Evolutionary conservation across 805 yeast species (phyloP).

Genomic region (Schizosaccharomyces cryophilus): DNA sequence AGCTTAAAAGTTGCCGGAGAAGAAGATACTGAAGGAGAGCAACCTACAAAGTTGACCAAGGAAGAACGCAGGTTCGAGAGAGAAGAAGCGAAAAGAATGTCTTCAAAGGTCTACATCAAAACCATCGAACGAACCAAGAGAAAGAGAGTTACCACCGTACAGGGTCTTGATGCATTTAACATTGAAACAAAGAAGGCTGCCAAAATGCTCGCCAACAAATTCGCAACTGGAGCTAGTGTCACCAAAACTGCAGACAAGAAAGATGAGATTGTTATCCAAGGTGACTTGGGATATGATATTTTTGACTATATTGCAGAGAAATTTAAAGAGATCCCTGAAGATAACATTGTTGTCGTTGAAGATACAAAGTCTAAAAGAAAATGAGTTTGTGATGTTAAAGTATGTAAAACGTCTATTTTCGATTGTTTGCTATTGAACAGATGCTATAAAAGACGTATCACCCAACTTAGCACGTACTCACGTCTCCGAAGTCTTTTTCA

Average conservation of each 20-base stretch:
- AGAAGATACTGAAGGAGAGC: constrained; percentile 61
- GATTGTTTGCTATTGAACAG: no score
- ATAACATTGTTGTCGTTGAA: constrained; percentile 68
- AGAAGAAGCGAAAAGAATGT: constrained; percentile 49
- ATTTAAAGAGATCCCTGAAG: constrained; percentile 57
- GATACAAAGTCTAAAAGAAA: constrained; percentile 54
- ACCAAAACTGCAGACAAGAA: constrained; percentile 74
- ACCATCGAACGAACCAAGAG: constrained; percentile 76
- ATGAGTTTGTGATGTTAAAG: background rate
- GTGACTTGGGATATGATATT: constrained; percentile 83
- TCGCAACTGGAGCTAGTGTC: constrained; percentile 89
- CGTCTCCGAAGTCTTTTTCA: no score
- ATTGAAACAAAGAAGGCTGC: constrained; percentile 76
- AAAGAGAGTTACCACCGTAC: constrained; percentile 63
- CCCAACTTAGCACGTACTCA: no score
- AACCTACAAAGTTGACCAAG: constrained; percentile 42
- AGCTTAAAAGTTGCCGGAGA: constrained; percentile 25
- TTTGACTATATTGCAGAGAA: constrained; percentile 47
- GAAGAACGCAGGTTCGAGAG: constrained; percentile 56
- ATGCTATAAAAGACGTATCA: no score
- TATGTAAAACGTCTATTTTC: background rate
- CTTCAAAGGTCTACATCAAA: constrained; percentile 62
- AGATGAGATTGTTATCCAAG: constrained; percentile 79
- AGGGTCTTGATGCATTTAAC: constrained; percentile 71
- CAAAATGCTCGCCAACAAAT: constrained; percentile 75